Evolutionary conservation across 1,139 yeast species (phyloP), one percentile per base, ranked within the genome.

Genomic region (Pneumocystis carinii): DNA sequence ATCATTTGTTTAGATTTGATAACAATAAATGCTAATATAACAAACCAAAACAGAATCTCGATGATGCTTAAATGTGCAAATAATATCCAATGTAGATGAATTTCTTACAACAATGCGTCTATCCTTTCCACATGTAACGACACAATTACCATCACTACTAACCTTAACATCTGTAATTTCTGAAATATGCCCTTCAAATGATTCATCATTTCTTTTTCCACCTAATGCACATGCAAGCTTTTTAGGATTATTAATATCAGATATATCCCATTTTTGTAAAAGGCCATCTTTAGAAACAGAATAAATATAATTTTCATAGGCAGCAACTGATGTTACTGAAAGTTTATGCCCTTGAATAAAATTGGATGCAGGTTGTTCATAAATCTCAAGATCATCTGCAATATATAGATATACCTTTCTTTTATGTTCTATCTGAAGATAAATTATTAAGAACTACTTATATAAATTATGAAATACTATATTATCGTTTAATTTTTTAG

Each of bases 111-210:
- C 82, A 62, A 92, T 78, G 67, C 90, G 80, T 66, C 83, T 81
- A 73, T 90, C 97, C 64, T 79, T 78, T 53, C 97, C 96, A 62
- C 97, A 98, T 1, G 97, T 90, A 12, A 87, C 96, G 7, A 92
- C 85, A 72, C 79, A 87, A 69, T 81, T 84, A 17, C 97, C 97
- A 74, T 90, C 94, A 8, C 94, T 86, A 63, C 90, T 84, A 2
- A 87, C 90, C 0, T 95, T 95, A 59, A 89, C 84, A 66, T 94
- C 79, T 64, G 83, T 78, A 59, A 90, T 85, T 70, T 85, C 87
- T 68, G 82, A 92, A 69, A 78, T 80, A 73, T 90, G 97, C 61
- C 90, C 90, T 62, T 72, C 72, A 35, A 75, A 72, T n/a, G 71
- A 70, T 64, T 72, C 72, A 59, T 71, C 72, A 63, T 79, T 66